These are phyloP conservation scores for Sonneratia caseolaris DNA, from an alignment of 345 rosid genomes.

Conservation along the genomic window DNA sequence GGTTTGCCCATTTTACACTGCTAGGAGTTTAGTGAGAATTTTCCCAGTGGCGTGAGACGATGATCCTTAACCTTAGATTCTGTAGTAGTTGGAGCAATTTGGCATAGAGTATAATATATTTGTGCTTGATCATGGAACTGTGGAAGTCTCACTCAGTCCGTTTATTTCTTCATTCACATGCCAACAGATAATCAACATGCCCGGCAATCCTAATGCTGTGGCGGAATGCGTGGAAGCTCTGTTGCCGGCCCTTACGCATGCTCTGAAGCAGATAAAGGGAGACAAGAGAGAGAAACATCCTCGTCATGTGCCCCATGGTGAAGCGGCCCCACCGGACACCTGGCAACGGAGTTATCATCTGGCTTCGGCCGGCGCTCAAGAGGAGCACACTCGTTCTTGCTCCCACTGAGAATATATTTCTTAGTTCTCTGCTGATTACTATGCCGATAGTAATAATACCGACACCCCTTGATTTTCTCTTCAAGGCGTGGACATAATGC, in stretches of 20 bases:
- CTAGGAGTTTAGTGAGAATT: too few relatives aligned
- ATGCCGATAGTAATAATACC: too few relatives aligned
- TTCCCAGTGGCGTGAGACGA: too few relatives aligned
- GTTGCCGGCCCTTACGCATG: conserved; percentile 81
- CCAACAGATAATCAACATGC: conserved; percentile 86
- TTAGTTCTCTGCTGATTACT: too few relatives aligned
- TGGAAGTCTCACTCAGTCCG: background rate
- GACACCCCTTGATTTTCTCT: too few relatives aligned
- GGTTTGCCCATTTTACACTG: too few relatives aligned
- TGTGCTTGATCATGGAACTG: background rate
- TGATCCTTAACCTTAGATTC: too few relatives aligned
- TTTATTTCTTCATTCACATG: background rate
- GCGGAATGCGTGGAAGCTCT: conserved; percentile 93
- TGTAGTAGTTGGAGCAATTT: too few relatives aligned
- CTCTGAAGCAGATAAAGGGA: conserved; percentile 77
- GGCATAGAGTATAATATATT: too few relatives aligned
- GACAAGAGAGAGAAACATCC: conserved; percentile 95
- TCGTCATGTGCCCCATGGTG: conserved; percentile 66
- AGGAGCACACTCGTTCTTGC: conserved; percentile 37
- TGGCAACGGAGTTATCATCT: conserved; percentile 65
- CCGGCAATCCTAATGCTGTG: conserved; percentile 92
- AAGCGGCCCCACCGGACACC: conserved; percentile 39
- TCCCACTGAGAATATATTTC: conserved; percentile 27
- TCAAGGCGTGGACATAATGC: too few relatives aligned
- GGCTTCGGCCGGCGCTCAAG: conserved; percentile 24